Evolutionary conservation across 225 moss, liverwort and hornwort genomes (phyloP).

Genomic region (Pseudisothecium myosuroides): DNA sequence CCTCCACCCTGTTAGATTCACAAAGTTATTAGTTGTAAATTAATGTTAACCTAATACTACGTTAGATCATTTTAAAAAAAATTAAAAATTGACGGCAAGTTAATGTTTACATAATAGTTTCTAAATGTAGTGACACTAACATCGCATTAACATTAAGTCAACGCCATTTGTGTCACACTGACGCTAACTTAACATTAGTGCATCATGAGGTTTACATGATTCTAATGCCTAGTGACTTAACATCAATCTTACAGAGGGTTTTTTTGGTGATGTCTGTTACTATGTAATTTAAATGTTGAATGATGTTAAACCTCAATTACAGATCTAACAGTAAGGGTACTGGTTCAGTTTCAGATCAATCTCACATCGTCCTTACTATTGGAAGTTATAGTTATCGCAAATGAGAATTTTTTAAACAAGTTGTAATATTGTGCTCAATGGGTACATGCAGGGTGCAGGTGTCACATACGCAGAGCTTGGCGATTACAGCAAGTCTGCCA

Average conservation of each 20-base stretch:
- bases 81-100: neutral
- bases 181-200: neutral
- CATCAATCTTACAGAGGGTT: neutral
- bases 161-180: neutral
- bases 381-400: neutral
- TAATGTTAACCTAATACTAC: neutral
- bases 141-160: neutral
- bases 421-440: neutral
- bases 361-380: neutral
- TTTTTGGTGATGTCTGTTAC: neutral
- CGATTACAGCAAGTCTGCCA: constrained; percentile 76
- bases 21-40: neutral
- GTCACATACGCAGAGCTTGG: constrained; percentile 89
- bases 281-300: neutral
- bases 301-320: neutral
- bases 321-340: neutral
- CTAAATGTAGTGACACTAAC: neutral
- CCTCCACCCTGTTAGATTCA: neutral
- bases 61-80: neutral
- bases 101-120: neutral
- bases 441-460: constrained; percentile 67
- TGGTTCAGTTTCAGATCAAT: neutral
- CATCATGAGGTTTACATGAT: neutral
- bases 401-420: neutral
- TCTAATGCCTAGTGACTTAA: neutral